Conservation (phyloP, 2,329 filamentous ascomycete genomes). For the Davidsoniella australis region DNA sequence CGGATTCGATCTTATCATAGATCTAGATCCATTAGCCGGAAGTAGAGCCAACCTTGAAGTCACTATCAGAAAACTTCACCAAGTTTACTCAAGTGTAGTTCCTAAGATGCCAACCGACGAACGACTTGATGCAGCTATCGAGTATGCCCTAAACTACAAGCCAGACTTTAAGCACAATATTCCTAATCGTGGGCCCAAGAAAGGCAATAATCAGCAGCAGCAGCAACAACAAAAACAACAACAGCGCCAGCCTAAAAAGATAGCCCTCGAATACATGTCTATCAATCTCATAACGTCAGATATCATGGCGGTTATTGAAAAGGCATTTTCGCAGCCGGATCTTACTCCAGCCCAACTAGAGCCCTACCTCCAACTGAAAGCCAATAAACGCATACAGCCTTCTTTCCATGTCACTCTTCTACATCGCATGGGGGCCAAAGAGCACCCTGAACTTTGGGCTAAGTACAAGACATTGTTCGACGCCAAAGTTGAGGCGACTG, state of each 20-base stretch:
- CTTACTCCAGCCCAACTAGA: conserved; percentile 22
- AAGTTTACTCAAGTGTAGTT: conserved; percentile 63
- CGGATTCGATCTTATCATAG: conserved; percentile 67
- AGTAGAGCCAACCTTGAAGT: conserved; percentile 77
- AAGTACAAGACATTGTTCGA: conserved; percentile 47
- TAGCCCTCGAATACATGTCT: conserved; percentile 39
- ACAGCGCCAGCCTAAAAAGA: conserved; percentile 22
- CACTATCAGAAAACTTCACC: conserved; percentile 52
- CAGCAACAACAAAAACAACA: conserved; percentile 17
- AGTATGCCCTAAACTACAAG: conserved; percentile 56
- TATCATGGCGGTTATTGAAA: conserved; percentile 42
- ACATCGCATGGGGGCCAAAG: conserved; percentile 48
- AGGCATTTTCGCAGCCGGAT: conserved; percentile 42
- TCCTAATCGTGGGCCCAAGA: conserved; percentile 33
- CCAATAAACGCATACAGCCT: conserved; percentile 58
- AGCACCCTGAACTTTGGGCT: conserved; percentile 57
- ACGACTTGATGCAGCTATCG: conserved; percentile 65
- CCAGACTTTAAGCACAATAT: conserved; percentile 64
- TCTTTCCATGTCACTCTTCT: conserved; percentile 90
- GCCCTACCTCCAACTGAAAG: conserved; percentile 61
- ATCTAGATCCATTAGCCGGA: conserved; percentile 60
- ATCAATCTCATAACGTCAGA: conserved; percentile 28
- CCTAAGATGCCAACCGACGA: conserved; percentile 50
- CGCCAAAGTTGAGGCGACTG: conserved; percentile 21
- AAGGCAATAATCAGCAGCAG: conserved; percentile 18